phyloP scores from a whole-genome alignment of 108 stramenopile species.

The Cylindrotheca closterium region DNA sequence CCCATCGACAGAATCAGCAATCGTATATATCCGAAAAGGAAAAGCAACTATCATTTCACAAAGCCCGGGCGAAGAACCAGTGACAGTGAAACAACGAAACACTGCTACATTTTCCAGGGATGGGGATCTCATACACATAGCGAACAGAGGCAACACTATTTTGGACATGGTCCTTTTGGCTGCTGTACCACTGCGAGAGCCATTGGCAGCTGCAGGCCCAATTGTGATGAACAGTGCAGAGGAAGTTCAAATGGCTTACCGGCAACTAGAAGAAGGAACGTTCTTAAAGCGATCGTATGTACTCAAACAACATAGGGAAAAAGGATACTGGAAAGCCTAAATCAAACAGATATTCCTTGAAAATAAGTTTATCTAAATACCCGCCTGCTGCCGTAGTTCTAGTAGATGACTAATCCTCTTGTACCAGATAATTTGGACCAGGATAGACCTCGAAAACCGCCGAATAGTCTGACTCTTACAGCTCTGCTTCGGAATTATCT shows the following conservation, averaged over 20 bases:
- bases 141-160: constrained; percentile 20
- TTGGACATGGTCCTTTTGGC: constrained; percentile 70
- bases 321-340: background rate
- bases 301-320: background rate
- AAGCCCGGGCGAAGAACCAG: background rate
- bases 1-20: background rate
- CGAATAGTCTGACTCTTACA: background rate
- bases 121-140: background rate
- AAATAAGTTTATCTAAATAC: too few relatives aligned
- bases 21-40: background rate
- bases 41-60: background rate
- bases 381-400: too few relatives aligned
- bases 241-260: constrained; percentile 68
- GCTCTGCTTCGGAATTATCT: background rate
- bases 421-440: too few relatives aligned
- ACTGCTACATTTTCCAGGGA: background rate
- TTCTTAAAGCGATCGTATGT: background rate
- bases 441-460: background rate
- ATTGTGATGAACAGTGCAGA: constrained; percentile 75
- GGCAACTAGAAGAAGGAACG: background rate
- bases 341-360: background rate
- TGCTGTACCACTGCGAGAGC: constrained; percentile 65
- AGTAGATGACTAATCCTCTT: too few relatives aligned
- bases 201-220: constrained; percentile 61
- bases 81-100: background rate